Base-by-base conservation (phyloP, 1,139 yeast genomes). In the Blastobotrys malaysiensis region DNA sequence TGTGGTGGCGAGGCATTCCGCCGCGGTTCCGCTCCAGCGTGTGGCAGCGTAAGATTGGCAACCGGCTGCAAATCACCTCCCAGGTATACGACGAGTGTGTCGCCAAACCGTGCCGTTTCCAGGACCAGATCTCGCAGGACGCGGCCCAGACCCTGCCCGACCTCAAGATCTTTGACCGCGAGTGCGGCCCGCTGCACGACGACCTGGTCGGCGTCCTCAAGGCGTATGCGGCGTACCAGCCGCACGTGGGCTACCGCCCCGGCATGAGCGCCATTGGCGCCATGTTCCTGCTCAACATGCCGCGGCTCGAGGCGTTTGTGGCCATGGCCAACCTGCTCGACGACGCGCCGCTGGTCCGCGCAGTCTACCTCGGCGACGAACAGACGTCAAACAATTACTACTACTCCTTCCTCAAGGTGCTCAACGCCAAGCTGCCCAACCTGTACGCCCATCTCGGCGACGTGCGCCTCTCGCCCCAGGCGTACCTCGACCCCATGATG, bases 1-100 rank as follows among this genome's bases (percentile, higher is more conserved):
- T 83, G 55, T 82, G 85, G 79, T 84, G 89, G 88, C 70, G 87
- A 52, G 88, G 88, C 1, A 68, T 85, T 1, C 85, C 88, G 2
- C 55, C 70, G n/a, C 63, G 66, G 44, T 65, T 76, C 18, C 70
- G 91, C 48, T 68, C 73, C 6, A 67, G 67, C 13, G 72, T 84
- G 4, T 85, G 91, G 91, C 68, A 70, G 58, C 67, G 68, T 49
- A 75, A 74, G 52, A 69, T 78, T 36, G 80, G 80, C 11, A 74
- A 73, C 55, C 60, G 65, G n/a, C 63, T 67, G 45, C 55, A 61
- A 3, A 55, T 72, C 24, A 55, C 65, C 5, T 45, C 59, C 3
- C 57, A 58, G 1, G 51, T 62, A 2, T 63, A 65, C 47, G 57
- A 53, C 6, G 50, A 55, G 3, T 57, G 56, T 43, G 52, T 60